These are phyloP conservation scores for Turritis glabra DNA, from an alignment of 345 rosid genomes.

Conservation along the genomic window DNA sequence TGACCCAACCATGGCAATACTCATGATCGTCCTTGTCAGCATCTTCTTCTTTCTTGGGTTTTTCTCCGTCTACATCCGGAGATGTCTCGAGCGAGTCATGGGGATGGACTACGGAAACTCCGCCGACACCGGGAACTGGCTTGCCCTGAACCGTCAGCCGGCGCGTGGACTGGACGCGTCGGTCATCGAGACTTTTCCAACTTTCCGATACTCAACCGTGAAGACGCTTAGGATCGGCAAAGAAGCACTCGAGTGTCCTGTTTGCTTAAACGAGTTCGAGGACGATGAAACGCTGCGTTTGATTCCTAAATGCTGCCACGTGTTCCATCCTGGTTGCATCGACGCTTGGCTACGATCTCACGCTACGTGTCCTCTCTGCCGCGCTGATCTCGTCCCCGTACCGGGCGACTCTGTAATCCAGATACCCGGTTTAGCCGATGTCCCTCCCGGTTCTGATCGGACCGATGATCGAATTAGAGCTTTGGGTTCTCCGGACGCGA, in stretches of 20 bases:
- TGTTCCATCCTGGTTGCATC: conserved; percentile 76
- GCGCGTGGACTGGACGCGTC: conserved; percentile 61
- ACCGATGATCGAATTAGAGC: conserved; percentile 12
- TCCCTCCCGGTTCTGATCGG: neutral
- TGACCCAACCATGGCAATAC: conserved; percentile 62
- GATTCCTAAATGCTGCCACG: conserved; percentile 83
- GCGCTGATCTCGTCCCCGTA: conserved; percentile 61
- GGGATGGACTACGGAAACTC: conserved; percentile 16
- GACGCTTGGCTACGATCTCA: conserved; percentile 79
- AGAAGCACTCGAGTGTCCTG: conserved; percentile 74
- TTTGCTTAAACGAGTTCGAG: conserved; percentile 81
- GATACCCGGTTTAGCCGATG: conserved; percentile 27
- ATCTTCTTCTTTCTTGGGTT: conserved; percentile 67
- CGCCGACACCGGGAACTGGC: conserved; percentile 31
- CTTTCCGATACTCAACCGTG: conserved; percentile 64
- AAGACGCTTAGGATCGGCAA: conserved; percentile 61
- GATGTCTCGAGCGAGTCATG: conserved; percentile 44
- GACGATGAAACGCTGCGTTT: conserved; percentile 79
- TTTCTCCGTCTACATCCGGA: conserved; percentile 69
- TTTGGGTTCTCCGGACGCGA: conserved; percentile 32
- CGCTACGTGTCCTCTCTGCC: conserved; percentile 83
- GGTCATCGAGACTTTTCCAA: conserved; percentile 66
- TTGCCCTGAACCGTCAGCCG: conserved; percentile 26
- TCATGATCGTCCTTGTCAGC: conserved; percentile 63
- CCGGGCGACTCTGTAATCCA: conserved; percentile 48